These are phyloP conservation scores for Talaromyces trachyspermus DNA, from an alignment of 495 filamentous ascomycete species.

Conservation along the genomic window DNA sequence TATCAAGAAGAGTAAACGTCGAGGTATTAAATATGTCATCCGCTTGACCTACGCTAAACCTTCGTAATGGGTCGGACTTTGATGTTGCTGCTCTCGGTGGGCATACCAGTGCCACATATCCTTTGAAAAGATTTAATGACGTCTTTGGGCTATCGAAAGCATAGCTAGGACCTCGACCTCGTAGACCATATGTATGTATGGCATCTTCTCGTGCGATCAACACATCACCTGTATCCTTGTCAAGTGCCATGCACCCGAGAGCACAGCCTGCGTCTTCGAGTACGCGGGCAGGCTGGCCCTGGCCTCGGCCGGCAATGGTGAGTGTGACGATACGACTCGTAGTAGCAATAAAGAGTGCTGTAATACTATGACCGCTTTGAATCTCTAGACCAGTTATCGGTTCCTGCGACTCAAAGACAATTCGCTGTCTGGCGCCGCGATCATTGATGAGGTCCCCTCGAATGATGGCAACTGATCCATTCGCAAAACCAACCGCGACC, in stretches of 20 bases:
- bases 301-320: conserved; percentile 75
- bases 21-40: conserved; percentile 74
- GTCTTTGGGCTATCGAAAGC: conserved; percentile 88
- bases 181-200: conserved; percentile 82
- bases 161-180: conserved; percentile 78
- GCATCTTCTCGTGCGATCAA: conserved; percentile 90
- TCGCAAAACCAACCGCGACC: conserved; percentile 90
- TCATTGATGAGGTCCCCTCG: conserved; percentile 94
- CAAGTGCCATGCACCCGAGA: conserved; percentile 86
- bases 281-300: conserved; percentile 79
- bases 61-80: conserved; percentile 44
- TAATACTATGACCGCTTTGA: conserved; percentile 43
- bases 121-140: conserved; percentile 68
- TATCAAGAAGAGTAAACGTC: conserved; percentile 83
- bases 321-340: conserved; percentile 83
- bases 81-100: conserved; percentile 59
- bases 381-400: conserved; percentile 82
- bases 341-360: conserved; percentile 84
- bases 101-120: conserved; percentile 85
- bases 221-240: conserved; percentile 71
- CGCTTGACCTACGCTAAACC: conserved; percentile 59
- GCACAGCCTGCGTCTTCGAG: conserved; percentile 85
- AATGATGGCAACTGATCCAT: conserved; percentile 88
- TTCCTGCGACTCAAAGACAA: conserved; percentile 94
- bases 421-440: conserved; percentile 88